Evolutionary conservation across 441 rosid genomes (phyloP).

Genomic region (Pelargonium citronellum): DNA sequence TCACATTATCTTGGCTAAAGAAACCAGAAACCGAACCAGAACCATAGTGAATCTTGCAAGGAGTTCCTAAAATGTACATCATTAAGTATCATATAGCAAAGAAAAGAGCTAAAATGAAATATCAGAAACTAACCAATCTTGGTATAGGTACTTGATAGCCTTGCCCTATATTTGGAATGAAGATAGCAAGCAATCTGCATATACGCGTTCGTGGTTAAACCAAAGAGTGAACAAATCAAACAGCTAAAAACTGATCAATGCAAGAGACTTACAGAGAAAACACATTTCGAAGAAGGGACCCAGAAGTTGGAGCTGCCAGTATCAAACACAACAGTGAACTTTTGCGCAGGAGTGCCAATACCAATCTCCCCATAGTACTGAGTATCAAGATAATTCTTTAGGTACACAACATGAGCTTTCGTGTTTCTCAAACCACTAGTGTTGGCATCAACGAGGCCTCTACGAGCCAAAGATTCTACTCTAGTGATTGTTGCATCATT

Average conservation of each 20-base stretch:
- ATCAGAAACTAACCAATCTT: conserved; percentile 43
- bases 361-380: conserved; percentile 91
- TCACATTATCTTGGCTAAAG: conserved; percentile 48
- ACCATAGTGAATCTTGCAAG: conserved; percentile 42
- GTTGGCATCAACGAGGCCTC: neutral
- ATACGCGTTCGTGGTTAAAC: neutral
- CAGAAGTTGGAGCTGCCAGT: conserved; percentile 63
- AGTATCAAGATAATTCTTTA: conserved; percentile 65
- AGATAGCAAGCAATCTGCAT: conserved; percentile 54
- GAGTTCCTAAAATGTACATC: conserved; percentile 32
- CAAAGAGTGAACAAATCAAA: neutral
- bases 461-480: conserved; percentile 7
- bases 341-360: conserved; percentile 60
- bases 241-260: neutral
- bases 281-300: conserved; percentile 64
- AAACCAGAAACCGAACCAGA: conserved; percentile 45
- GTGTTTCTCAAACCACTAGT: conserved; percentile 5
- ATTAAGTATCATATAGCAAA: neutral
- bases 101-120: neutral
- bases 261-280: conserved; percentile 40
- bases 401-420: conserved; percentile 37
- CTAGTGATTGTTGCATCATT: conserved; percentile 32
- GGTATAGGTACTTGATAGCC: conserved; percentile 47
- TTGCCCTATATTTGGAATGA: conserved; percentile 46
- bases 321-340: conserved; percentile 49